phyloP scores from a whole-genome alignment of 371 early-diverging fungal species.

The Gilbertella persicaria region DNA sequence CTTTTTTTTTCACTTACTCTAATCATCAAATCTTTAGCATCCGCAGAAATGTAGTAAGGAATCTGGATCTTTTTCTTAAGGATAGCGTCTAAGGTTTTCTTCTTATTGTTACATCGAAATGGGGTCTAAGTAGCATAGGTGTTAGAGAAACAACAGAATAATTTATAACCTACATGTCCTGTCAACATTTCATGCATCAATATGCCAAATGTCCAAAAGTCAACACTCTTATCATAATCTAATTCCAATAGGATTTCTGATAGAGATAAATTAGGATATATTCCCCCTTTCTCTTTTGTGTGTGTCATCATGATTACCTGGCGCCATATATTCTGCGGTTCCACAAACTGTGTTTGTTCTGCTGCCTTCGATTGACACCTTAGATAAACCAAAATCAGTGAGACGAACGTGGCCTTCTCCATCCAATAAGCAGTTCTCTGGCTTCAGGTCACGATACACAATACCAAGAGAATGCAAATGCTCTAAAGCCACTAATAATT shows the following conservation, averaged over 20 bases:
- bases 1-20: constrained; percentile 27
- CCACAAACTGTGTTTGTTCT: constrained; percentile 91
- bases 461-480: constrained; percentile 86
- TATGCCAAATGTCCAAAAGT: constrained; percentile 95
- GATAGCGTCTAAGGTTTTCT: constrained; percentile 80
- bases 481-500: constrained; percentile 84
- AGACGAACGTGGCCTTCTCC: constrained; percentile 80
- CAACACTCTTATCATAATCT: constrained; percentile 84
- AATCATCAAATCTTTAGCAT: constrained; percentile 64
- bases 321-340: constrained; percentile 82
- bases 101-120: constrained; percentile 76
- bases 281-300: not conserved
- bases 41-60: constrained; percentile 70
- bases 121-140: constrained; percentile 52
- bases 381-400: constrained; percentile 92
- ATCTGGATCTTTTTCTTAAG: constrained; percentile 72
- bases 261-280: too few relatives aligned
- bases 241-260: constrained; percentile 79
- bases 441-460: constrained; percentile 88
- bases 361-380: constrained; percentile 62
- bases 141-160: not conserved
- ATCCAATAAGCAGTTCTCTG: constrained; percentile 88
- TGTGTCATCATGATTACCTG: constrained; percentile 24
- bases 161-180: constrained; percentile 46
- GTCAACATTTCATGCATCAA: constrained; percentile 89